These are phyloP conservation scores for Leishmania turanica DNA, from an alignment of 208 protist species.

Conservation along the genomic window DNA sequence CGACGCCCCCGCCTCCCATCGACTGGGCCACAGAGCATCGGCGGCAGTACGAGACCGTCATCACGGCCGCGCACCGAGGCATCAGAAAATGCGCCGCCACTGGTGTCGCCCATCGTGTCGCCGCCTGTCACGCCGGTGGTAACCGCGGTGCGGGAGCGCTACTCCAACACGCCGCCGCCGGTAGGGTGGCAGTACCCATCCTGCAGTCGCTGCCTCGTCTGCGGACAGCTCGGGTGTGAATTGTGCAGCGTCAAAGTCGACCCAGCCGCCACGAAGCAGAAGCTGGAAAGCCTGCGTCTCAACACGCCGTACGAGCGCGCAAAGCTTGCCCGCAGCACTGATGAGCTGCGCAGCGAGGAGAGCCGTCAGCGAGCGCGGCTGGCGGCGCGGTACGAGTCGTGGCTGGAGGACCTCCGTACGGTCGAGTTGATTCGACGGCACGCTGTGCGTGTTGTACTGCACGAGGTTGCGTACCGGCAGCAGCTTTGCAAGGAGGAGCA, in stretches of 20 bases:
- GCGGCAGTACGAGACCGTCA: slow-evolving; percentile 25
- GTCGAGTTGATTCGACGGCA: slow-evolving; percentile 29
- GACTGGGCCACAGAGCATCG: background rate
- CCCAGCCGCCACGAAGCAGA: slow-evolving; percentile 46
- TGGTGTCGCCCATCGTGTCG: slow-evolving; percentile 26
- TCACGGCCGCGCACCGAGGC: slow-evolving; percentile 26
- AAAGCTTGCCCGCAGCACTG: slow-evolving; percentile 58
- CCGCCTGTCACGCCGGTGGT: slow-evolving; percentile 25
- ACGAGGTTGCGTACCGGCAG: slow-evolving; percentile 35
- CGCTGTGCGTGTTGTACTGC: slow-evolving; percentile 27
- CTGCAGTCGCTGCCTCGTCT: slow-evolving; percentile 68
- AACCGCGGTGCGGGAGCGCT: slow-evolving; percentile 20
- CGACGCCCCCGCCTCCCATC: slow-evolving; percentile 27
- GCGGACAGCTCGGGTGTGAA: slow-evolving; percentile 61
- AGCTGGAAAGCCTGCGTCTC: slow-evolving; percentile 60
- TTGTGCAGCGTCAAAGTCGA: slow-evolving; percentile 48
- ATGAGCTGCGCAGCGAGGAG: slow-evolving; percentile 59
- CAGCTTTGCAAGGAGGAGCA: slow-evolving; percentile 32
- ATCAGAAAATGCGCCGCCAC: slow-evolving; percentile 18
- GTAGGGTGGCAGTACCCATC: slow-evolving; percentile 73
- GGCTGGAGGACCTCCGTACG: slow-evolving; percentile 29
- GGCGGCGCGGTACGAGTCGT: slow-evolving; percentile 34
- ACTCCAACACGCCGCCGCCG: slow-evolving; percentile 19
- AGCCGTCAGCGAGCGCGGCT: slow-evolving; percentile 46
- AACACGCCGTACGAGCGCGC: slow-evolving; percentile 80